Percentiles rank a stretch among this genome's conserved stretches.
Conservation (phyloP, 225 moss, liverwort and hornwort species). For the Antitrichia curtipendula region DNA sequence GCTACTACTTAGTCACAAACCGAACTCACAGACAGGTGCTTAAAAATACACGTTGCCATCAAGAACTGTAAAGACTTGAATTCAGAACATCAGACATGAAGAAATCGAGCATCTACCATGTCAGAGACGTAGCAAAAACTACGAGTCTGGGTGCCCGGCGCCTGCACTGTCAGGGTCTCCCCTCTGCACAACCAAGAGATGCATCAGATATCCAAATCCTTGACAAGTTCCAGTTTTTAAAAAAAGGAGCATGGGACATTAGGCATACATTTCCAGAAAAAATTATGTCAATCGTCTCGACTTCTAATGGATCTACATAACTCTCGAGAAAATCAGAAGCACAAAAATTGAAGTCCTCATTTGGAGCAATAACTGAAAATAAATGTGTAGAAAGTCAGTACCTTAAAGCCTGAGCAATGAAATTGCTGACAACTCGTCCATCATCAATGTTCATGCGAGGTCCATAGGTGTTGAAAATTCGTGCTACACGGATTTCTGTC, state of each 20-base stretch:
- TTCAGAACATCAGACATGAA: neutral
- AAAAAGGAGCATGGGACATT: neutral
- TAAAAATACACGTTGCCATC: neutral
- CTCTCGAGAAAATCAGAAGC: neutral
- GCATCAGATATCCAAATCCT: neutral
- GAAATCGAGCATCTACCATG: constrained; percentile 41
- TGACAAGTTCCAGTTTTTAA: neutral
- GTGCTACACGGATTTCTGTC: constrained; percentile 85
- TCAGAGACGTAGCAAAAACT: constrained; percentile 99
- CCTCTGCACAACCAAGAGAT: constrained; percentile 35
- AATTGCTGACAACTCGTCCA: constrained; percentile 94
- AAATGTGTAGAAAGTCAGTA: neutral
- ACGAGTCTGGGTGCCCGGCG: constrained; percentile 91
- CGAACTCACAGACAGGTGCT: neutral
- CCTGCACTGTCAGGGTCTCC: constrained; percentile 79
- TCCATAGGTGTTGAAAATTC: constrained; percentile 96
- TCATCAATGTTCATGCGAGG: constrained; percentile 99
- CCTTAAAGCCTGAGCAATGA: constrained; percentile 92
- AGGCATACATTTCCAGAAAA: neutral
- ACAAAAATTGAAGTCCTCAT: neutral
- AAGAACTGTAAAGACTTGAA: neutral
- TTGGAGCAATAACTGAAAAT: neutral
- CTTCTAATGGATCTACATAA: neutral
- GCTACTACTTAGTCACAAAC: neutral
- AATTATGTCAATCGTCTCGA: neutral